Conservation (phyloP, 495 filamentous ascomycete genomes). For the Sporormia fimetaria region DNA sequence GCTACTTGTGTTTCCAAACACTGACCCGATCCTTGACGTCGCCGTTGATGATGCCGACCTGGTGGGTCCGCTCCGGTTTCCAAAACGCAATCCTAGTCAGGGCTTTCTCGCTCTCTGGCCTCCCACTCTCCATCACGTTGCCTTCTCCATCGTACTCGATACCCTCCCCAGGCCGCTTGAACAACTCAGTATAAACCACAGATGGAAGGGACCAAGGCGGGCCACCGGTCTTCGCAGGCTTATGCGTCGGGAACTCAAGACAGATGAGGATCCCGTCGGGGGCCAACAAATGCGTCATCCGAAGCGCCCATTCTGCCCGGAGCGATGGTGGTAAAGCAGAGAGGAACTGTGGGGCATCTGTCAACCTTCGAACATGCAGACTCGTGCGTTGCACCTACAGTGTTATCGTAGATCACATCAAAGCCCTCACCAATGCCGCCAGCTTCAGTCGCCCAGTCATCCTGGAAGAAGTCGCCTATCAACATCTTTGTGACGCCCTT, state of each 20-base stretch:
- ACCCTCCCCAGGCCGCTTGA: conserved; percentile 54
- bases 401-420: conserved; percentile 79
- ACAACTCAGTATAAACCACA: conserved; percentile 53
- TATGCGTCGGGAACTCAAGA: conserved; percentile 69
- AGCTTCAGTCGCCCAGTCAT: conserved; percentile 43
- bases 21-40: conserved; percentile 50
- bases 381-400: conserved; percentile 39
- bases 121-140: conserved; percentile 38
- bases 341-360: conserved; percentile 56
- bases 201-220: conserved; percentile 59
- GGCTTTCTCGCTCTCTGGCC: conserved; percentile 34
- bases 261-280: conserved; percentile 56
- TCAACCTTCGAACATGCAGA: background rate
- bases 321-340: conserved; percentile 57
- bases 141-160: conserved; percentile 50
- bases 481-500: conserved; percentile 50
- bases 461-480: conserved; percentile 60
- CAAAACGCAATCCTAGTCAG: conserved; percentile 52
- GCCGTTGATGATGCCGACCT: conserved; percentile 43
- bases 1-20: conserved; percentile 34
- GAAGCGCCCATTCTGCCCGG: conserved; percentile 58
- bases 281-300: conserved; percentile 53
- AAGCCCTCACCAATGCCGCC: conserved; percentile 44
- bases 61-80: conserved; percentile 58
- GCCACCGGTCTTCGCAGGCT: conserved; percentile 48